A percentile compares a stretch with the other conserved stretches of the same genome.
These are phyloP conservation scores for Russula earlei DNA, from an alignment of 768 basidiomycete species.

Conservation along the genomic window DNA sequence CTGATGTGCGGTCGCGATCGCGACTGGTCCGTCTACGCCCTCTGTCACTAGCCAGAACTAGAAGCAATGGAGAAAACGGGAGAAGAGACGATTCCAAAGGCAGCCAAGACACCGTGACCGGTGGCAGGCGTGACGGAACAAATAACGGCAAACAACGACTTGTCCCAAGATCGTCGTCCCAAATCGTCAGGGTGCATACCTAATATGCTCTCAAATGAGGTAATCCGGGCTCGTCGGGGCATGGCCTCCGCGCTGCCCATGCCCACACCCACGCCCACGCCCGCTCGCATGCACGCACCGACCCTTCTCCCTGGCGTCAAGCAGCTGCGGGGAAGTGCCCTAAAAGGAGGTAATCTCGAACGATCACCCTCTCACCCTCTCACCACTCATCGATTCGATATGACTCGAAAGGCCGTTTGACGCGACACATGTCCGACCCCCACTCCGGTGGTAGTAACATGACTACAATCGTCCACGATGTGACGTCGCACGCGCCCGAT, in stretches of 20 bases:
- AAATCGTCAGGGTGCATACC: not conserved
- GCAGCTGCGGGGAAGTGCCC: not conserved
- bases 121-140: not conserved
- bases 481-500: slow-evolving; percentile 1
- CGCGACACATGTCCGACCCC: slow-evolving; percentile 5
- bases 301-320: not conserved
- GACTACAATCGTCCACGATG: not conserved
- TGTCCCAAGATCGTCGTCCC: slow-evolving; percentile 7
- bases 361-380: not conserved
- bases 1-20: not conserved
- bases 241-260: not conserved
- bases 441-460: not conserved
- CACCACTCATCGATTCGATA: slow-evolving; percentile 1
- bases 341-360: not conserved
- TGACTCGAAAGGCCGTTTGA: not conserved
- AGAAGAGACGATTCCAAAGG: not conserved
- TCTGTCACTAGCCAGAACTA: not conserved
- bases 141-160: not conserved
- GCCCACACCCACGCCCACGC: too few species aligned
- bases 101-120: slow-evolving; percentile 1
- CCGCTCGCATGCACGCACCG: not conserved
- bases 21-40: not conserved
- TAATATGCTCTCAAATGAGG: not conserved
- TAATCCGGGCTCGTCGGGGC: too few species aligned
- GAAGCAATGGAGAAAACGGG: not conserved